A percentile compares a stretch with the other conserved stretches of the same genome.
Conservation (phyloP, 2,329 filamentous ascomycete genomes). For the Graphilbum fragrans region DNA sequence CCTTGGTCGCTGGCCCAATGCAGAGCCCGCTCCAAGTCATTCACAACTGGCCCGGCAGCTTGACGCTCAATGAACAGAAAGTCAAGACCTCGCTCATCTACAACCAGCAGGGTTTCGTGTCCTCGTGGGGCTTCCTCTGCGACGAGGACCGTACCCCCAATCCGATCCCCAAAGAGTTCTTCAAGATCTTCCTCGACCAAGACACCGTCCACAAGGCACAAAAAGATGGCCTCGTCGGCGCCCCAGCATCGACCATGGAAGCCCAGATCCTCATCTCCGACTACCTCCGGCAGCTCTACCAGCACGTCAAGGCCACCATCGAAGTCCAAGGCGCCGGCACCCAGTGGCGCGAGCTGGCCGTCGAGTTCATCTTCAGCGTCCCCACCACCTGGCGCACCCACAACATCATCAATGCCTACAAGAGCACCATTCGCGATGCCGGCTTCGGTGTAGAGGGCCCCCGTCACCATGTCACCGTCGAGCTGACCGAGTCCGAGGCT, state of each 20-base stretch:
- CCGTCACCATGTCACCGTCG: constrained; percentile 25
- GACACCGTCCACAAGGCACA: constrained; percentile 28
- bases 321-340: constrained; percentile 21
- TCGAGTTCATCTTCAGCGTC: constrained; percentile 44
- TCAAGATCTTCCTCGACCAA: constrained; percentile 42
- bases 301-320: constrained; percentile 32
- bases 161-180: constrained; percentile 33
- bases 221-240: constrained; percentile 27
- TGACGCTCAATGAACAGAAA: constrained; percentile 40
- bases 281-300: constrained; percentile 35
- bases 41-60: constrained; percentile 41
- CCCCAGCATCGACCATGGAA: constrained; percentile 25
- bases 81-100: constrained; percentile 40
- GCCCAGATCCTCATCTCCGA: constrained; percentile 35
- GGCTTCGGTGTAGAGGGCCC: constrained; percentile 34
- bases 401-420: constrained; percentile 37
- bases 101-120: constrained; percentile 23
- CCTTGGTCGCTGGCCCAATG: constrained; percentile 17
- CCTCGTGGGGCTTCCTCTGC: constrained; percentile 42
- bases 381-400: constrained; percentile 43
- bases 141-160: constrained; percentile 28
- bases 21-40: constrained; percentile 30
- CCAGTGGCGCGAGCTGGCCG: constrained; percentile 30
- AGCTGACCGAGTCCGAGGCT: constrained; percentile 35
- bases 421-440: constrained; percentile 29